Percentiles rank a stretch among this genome's conserved stretches.
phyloP scores from a whole-genome alignment of 331 rosid species.

The Malus hybrid region DNA sequence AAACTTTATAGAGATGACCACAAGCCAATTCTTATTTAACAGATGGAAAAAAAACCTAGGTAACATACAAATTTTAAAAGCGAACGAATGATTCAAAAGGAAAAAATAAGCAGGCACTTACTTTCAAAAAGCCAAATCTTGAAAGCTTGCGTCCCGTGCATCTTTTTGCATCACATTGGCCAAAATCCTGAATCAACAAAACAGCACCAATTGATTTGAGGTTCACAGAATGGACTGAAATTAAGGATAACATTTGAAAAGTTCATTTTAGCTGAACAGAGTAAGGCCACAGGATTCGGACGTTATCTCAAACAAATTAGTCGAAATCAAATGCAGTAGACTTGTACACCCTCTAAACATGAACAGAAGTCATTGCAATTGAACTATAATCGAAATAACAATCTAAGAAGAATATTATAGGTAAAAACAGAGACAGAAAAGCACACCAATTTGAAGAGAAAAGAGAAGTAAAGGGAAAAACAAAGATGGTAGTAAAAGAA shows the following conservation, averaged over 20 bases:
- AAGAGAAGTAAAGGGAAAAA: too few species aligned
- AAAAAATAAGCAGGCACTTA: constrained; percentile 31
- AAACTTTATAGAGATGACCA: too few species aligned
- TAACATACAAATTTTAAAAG: not conserved
- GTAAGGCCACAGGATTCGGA: not conserved
- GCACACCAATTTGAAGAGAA: not conserved
- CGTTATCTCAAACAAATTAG: not conserved
- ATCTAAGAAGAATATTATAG: not conserved
- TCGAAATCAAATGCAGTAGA: not conserved
- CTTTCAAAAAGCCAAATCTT: constrained; percentile 71
- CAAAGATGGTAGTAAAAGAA: not conserved
- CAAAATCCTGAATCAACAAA: constrained; percentile 69
- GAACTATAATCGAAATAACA: not conserved
- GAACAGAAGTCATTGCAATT: not conserved
- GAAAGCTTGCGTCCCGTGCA: constrained; percentile 98
- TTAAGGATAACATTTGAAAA: not conserved
- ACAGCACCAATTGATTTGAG: constrained; percentile 7
- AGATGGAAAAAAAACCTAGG: not conserved
- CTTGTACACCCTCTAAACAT: not conserved
- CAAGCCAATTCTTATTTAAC: not conserved
- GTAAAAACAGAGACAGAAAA: not conserved
- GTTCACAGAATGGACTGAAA: not conserved
- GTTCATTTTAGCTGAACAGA: not conserved
- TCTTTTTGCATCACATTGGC: constrained; percentile 87
- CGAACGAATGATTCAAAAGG: not conserved